These are phyloP conservation scores for Kockovaella imperatae DNA, from an alignment of 768 basidiomycete genomes.

Conservation along the genomic window DNA sequence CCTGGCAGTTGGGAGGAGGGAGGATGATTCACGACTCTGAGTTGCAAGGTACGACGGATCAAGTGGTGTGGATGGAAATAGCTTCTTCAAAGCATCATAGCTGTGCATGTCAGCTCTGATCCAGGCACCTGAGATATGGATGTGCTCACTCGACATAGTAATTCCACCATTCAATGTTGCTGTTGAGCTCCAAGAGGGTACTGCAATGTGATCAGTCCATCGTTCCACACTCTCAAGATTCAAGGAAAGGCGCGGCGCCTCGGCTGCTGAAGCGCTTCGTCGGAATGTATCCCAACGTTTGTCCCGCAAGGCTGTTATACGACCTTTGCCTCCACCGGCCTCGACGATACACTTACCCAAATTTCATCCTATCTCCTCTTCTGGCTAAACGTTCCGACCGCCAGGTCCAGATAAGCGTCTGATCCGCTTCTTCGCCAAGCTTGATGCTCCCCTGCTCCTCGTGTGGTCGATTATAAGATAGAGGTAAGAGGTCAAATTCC, in stretches of 20 bases:
- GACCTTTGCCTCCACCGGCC: background rate
- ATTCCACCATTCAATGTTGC: conserved; percentile 45
- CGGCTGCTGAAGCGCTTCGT: too few species aligned
- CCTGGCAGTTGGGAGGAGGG: conserved; percentile 33
- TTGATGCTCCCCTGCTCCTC: background rate
- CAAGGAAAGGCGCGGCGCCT: background rate
- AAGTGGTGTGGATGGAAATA: conserved; percentile 42
- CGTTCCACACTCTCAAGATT: background rate
- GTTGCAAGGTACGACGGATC: conserved; percentile 39
- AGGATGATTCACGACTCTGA: conserved; percentile 35
- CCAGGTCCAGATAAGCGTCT: conserved; percentile 30
- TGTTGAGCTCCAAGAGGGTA: conserved; percentile 45
- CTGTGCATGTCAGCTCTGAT: conserved; percentile 12
- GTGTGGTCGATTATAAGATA: background rate
- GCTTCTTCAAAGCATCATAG: conserved; percentile 46
- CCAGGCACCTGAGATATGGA: background rate
- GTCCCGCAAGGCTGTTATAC: too few species aligned
- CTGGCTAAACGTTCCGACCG: conserved; percentile 13
- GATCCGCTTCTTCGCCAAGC: too few species aligned
- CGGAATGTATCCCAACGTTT: too few species aligned
- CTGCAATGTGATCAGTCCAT: conserved; percentile 12
- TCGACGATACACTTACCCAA: conserved; percentile 29
- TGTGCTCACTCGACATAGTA: conserved; percentile 44
- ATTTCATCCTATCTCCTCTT: conserved; percentile 42
- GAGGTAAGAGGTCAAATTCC: background rate